Evolutionary conservation across 805 yeast genomes (phyloP).

Genomic region (Candida sithepensis): DNA sequence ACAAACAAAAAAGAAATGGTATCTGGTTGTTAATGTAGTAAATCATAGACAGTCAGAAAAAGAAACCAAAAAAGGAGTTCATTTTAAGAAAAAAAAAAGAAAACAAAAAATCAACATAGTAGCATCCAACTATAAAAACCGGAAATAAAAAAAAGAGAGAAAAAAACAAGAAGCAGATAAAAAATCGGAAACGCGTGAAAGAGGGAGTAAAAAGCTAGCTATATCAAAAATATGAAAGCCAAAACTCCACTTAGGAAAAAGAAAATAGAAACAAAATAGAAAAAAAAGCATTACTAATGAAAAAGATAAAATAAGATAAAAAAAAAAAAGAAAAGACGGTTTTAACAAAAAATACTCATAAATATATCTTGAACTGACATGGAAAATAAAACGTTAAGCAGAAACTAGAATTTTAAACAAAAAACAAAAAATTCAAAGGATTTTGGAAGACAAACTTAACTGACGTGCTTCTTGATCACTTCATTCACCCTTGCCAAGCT

Average conservation of each 20-base stretch:
- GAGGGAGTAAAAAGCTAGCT: too few relatives aligned
- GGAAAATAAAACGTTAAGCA: neutral
- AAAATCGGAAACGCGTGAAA: too few relatives aligned
- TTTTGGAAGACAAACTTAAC: neutral
- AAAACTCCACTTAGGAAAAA: too few relatives aligned
- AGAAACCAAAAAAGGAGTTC: neutral
- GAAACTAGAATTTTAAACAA: neutral
- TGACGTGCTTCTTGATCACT: slow-evolving; percentile 22
- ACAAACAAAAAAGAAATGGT: neutral
- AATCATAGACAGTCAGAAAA: too few relatives aligned
- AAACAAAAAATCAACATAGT: too few relatives aligned
- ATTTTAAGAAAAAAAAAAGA: neutral
- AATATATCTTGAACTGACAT: too few relatives aligned
- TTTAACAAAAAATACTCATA: neutral
- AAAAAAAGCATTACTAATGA: too few relatives aligned
- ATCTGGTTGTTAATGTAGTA: too few relatives aligned
- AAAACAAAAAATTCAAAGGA: neutral
- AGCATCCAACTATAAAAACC: neutral
- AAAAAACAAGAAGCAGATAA: neutral
- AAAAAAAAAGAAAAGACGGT: neutral
- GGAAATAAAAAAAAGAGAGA: neutral
- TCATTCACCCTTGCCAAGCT: slow-evolving; percentile 41
- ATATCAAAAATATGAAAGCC: too few relatives aligned
- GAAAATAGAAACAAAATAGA: too few relatives aligned
- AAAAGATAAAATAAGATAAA: neutral